phyloP scores from a whole-genome alignment of 345 rosid species.

The Eucalyptus pauciflora region DNA sequence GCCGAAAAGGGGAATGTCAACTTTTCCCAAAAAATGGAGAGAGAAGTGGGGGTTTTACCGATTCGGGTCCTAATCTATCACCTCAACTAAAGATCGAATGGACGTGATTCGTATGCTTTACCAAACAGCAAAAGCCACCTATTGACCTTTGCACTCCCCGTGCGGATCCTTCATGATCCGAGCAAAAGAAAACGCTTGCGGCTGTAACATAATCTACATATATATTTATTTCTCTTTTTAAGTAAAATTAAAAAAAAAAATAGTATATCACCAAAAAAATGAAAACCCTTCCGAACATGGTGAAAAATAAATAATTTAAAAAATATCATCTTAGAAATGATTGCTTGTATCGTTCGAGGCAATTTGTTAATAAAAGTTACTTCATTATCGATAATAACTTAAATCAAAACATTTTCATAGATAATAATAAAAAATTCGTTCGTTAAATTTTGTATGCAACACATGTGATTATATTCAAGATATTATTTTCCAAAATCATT shows the following conservation, averaged over 20 bases:
- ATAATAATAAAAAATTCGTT: fast-evolving
- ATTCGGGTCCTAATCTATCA: background rate
- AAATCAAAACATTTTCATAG: background rate
- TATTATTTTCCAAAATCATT: background rate
- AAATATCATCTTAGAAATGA: background rate
- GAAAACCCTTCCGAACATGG: background rate
- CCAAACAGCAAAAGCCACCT: background rate
- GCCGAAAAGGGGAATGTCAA: background rate
- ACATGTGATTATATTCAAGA: background rate
- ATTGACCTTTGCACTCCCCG: background rate
- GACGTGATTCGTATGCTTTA: background rate
- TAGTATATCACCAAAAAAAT: too few species aligned
- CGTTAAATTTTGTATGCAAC: background rate
- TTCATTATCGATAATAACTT: background rate
- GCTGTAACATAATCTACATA: background rate
- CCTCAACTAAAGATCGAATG: background rate
- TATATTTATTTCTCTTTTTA: background rate
- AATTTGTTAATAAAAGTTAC: background rate
- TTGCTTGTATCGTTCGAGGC: background rate
- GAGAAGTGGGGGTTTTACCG: background rate
- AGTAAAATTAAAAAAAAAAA: too few species aligned
- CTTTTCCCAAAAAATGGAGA: background rate
- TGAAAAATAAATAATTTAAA: background rate
- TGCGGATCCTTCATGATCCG: background rate
- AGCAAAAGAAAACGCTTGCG: background rate